Conservation (phyloP, 345 rosid species). For the Cardiospermum halicacabum region DNA sequence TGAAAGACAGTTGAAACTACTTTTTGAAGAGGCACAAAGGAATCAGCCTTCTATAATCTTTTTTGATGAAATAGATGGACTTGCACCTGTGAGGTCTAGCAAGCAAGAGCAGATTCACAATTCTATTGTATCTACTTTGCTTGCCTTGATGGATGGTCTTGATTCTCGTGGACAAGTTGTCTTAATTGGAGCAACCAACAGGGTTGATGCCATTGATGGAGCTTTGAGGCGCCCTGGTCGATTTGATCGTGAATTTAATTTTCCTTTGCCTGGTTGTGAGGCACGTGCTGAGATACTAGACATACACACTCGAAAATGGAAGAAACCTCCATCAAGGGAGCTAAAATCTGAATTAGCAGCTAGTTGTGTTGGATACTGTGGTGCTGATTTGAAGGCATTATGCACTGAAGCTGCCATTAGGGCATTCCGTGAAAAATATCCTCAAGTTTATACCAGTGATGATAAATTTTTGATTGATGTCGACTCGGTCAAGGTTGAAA, state of each 20-base stretch:
- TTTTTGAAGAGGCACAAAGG: slow-evolving; percentile 97
- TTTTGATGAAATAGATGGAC: slow-evolving; percentile 99
- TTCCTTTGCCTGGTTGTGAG: slow-evolving; percentile 97
- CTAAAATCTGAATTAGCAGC: slow-evolving; percentile 89
- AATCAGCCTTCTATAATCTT: slow-evolving; percentile 98
- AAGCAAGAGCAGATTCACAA: slow-evolving; percentile 99
- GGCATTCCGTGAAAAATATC: slow-evolving; percentile 97
- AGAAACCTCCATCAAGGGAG: slow-evolving; percentile 81
- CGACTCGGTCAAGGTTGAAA: slow-evolving; percentile 80
- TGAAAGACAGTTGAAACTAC: slow-evolving; percentile 94
- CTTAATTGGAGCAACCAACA: slow-evolving; percentile 98
- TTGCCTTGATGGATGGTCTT: slow-evolving; percentile 99
- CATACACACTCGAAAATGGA: slow-evolving; percentile 99
- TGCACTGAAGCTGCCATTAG: slow-evolving; percentile 99
- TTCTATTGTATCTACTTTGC: slow-evolving; percentile 96
- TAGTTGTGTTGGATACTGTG: slow-evolving; percentile 98
- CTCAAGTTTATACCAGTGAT: slow-evolving; percentile 97
- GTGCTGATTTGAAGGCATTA: slow-evolving; percentile 96
- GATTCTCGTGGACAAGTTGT: slow-evolving; percentile 99
- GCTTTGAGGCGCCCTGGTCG: slow-evolving; percentile 99
- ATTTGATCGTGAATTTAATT: slow-evolving; percentile 96
- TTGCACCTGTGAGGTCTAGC: slow-evolving; percentile 99
- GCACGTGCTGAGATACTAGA: slow-evolving; percentile 96
- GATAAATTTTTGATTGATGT: slow-evolving; percentile 95
- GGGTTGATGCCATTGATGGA: slow-evolving; percentile 99